Evolutionary conservation across 257 asterid species (phyloP), one percentile per base, ranked within the genome.

Genomic region (Oldenlandia corymbosa): DNA sequence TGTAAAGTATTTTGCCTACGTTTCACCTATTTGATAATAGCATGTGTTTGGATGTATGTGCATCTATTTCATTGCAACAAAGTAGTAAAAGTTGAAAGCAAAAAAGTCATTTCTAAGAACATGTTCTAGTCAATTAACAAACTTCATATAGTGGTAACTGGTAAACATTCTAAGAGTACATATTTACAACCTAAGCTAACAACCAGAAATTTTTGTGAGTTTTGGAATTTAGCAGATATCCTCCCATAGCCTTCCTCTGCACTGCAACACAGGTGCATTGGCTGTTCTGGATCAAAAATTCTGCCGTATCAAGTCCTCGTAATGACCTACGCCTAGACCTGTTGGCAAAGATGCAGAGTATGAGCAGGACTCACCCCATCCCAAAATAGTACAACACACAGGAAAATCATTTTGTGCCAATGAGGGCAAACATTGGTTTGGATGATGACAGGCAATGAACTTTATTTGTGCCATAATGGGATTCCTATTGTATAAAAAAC

Each of bases 221-320:
- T 74, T 82, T 85, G 60, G 91, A 83, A 70, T 83, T 86, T 59
- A 88, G 92, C 71, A 88, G 71, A 58, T 84, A 84, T 68, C 96
- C 96, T 18, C 81, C 88, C 28, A 67, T 82, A 30, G 83, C 87
- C 74, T 86, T 86, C 71, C 80, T 88, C 76, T 85, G 95, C 5
- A 86, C 95, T 58, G 85, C 90, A 58, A 88, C 86, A 53, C 96
- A 82, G 21, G 83, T 85, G 72, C 96, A 88, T 51, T 86, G 82
- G 84, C 95, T 77, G 75, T 84, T 84, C 84, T 82, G 84, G 10
- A 88, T 81, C 72, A 85, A 62, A 73, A 74, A 77, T 10, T 88
- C 92, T 71, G 92, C 86, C 16, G 89, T 88, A 63, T 86, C 95
- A 9, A 72, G 49, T 27, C 90, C 90, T 53, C 80, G 79, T 14